Evolutionary conservation across 1,284 basidiomycete species (phyloP), one percentile per base, ranked within the genome.

Genomic region (Heterobasidion occidentale): DNA sequence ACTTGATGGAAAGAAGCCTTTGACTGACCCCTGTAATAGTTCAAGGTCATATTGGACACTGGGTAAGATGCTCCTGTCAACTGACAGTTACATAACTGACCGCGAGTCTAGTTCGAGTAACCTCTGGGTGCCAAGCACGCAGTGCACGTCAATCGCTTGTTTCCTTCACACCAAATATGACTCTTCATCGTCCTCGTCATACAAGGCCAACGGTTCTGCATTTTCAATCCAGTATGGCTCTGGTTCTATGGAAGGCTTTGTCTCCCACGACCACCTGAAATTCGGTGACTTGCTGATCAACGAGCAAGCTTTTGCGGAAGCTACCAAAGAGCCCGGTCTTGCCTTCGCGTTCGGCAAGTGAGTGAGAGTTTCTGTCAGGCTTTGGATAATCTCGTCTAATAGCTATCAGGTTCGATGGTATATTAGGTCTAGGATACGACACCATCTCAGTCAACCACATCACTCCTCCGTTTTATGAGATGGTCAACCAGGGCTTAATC

Each of bases 81-180:
- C 42, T n/a, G 8, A 12, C 14, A 42, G 52, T 44, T 34, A 55
- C 36, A 14, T 38, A 56, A 45, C 58, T 46, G 53, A 54, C 45
- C 11, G 11, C 38, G n/a, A 7, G 38, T 42, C n/a, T 9, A 89
- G 88, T 27, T 95, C 93, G 49, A 89, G 90, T 70, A 96, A 96
- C 70, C 81, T 96, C 19, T 97, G 94, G 94, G 91, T 97, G 7
- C 97, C 97, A 9, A 93, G 93, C 65, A 73, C 76, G 36, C 74
- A 82, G 63, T 99, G 97, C 77, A 90, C 86, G 11, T 96, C 93
- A 36, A 99, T 99, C 65, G 95, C 97, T 33, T 99, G 97, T 77
- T 99, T 99, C 88, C 78, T 97, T 50, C 96, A 98, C 69, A 67
- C 83, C 67, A 98, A 98, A 78, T 99, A 98, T 71, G 90, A 98